Evolutionary conservation across 805 yeast genomes (phyloP).

Genomic region (Pichia phayaonensis): DNA sequence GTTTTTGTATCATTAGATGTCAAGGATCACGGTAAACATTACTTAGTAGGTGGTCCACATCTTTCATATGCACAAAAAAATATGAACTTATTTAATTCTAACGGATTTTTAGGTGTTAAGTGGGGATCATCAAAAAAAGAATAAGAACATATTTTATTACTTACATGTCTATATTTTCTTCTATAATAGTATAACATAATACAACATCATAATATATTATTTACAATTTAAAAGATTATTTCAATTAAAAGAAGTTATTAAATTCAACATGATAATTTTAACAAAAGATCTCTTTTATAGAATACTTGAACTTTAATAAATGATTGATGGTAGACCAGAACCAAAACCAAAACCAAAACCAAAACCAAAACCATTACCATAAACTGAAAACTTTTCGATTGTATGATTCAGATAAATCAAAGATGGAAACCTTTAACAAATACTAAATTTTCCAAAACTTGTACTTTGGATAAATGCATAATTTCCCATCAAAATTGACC

Average conservation of each 20-base stretch:
- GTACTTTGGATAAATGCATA: constrained; percentile 20
- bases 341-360: too few relatives aligned
- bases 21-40: constrained; percentile 60
- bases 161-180: not conserved
- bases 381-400: constrained; percentile 12
- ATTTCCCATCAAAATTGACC: constrained; percentile 17
- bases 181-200: not conserved
- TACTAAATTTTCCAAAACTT: constrained; percentile 19
- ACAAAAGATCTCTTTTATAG: not conserved
- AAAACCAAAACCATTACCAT: constrained; percentile 9
- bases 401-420: not conserved
- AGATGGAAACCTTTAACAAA: constrained; percentile 15
- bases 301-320: not conserved
- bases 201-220: not conserved
- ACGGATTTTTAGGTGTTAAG: constrained; percentile 70
- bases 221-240: not conserved
- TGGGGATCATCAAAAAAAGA: constrained; percentile 64
- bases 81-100: constrained; percentile 18
- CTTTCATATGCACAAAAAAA: constrained; percentile 21
- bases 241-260: not conserved
- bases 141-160: constrained; percentile 5
- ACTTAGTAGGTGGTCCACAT: constrained; percentile 56
- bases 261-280: not conserved
- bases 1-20: constrained; percentile 70
- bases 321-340: too few relatives aligned